A percentile compares a stretch with the other conserved stretches of the same genome.
Conservation (phyloP, 2,329 filamentous ascomycete species). For the Chalaropsis ovoidea region DNA sequence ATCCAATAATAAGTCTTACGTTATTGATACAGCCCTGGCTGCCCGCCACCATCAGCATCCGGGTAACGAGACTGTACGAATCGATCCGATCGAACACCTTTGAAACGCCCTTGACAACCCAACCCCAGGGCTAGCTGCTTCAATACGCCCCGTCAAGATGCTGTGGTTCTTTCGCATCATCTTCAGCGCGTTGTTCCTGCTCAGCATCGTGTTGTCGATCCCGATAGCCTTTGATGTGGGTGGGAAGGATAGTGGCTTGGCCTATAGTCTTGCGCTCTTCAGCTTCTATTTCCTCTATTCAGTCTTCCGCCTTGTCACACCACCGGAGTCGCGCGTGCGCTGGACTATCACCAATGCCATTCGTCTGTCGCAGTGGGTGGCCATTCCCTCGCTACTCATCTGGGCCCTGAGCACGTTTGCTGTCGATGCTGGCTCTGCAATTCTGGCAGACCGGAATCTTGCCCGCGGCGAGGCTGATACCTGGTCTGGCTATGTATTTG, state of each 20-base stretch:
- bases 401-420: slow-evolving; percentile 95
- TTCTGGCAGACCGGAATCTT: slow-evolving; percentile 76
- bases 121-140: not conserved
- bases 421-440: slow-evolving; percentile 63
- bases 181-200: slow-evolving; percentile 74
- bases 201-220: slow-evolving; percentile 88
- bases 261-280: slow-evolving; percentile 82
- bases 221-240: slow-evolving; percentile 97
- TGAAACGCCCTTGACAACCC: not conserved
- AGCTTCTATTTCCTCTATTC: slow-evolving; percentile 88
- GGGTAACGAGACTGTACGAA: not conserved
- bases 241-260: slow-evolving; percentile 83
- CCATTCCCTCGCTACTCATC: slow-evolving; percentile 78
- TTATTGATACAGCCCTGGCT: not conserved
- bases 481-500: slow-evolving; percentile 77
- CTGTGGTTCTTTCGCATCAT: slow-evolving; percentile 70
- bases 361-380: slow-evolving; percentile 70
- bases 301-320: slow-evolving; percentile 65
- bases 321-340: slow-evolving; percentile 65
- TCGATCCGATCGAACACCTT: not conserved
- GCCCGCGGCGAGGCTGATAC: slow-evolving; percentile 47
- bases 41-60: not conserved
- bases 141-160: slow-evolving; percentile 44
- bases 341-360: slow-evolving; percentile 60
- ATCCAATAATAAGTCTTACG: not conserved